phyloP scores from a whole-genome alignment of 768 basidiomycete species.

The Pulveroboletus sp. region DNA sequence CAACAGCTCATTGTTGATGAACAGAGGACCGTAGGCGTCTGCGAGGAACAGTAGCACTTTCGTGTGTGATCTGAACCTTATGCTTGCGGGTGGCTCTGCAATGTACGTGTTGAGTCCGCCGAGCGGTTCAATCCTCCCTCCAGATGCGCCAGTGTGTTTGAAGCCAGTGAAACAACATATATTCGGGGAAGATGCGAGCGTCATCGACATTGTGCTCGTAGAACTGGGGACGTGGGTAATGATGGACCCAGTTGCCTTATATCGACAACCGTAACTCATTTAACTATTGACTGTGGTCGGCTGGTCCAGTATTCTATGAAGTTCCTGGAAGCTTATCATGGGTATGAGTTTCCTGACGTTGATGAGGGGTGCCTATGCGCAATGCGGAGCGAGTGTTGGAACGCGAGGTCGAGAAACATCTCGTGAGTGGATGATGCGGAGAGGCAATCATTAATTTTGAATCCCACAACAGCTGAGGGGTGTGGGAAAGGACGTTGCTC shows the following conservation, averaged over 20 bases:
- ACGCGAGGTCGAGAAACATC: slow-evolving; percentile 50
- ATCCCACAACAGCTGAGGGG: too few relatives aligned
- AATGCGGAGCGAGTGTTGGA: slow-evolving; percentile 74
- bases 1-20: slow-evolving; percentile 49
- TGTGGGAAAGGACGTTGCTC: too few relatives aligned
- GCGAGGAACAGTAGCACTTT: slow-evolving; percentile 52
- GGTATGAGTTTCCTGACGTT: too few relatives aligned
- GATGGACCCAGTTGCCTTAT: neutral
- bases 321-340: too few relatives aligned
- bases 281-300: too few relatives aligned
- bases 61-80: slow-evolving; percentile 21
- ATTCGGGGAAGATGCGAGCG: slow-evolving; percentile 40
- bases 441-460: slow-evolving; percentile 26
- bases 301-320: too few relatives aligned
- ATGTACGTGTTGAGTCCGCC: slow-evolving; percentile 52
- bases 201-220: slow-evolving; percentile 14
- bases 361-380: slow-evolving; percentile 40
- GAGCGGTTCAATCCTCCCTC: slow-evolving; percentile 39
- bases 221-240: neutral
- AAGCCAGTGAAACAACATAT: slow-evolving; percentile 48
- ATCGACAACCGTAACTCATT: neutral
- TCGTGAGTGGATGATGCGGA: slow-evolving; percentile 71
- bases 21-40: slow-evolving; percentile 53
- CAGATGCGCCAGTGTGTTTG: slow-evolving; percentile 45
- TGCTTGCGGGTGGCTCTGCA: slow-evolving; percentile 37